Base-by-base conservation (phyloP, 495 filamentous ascomycete species). In the Diplogelasinospora grovesii region DNA sequence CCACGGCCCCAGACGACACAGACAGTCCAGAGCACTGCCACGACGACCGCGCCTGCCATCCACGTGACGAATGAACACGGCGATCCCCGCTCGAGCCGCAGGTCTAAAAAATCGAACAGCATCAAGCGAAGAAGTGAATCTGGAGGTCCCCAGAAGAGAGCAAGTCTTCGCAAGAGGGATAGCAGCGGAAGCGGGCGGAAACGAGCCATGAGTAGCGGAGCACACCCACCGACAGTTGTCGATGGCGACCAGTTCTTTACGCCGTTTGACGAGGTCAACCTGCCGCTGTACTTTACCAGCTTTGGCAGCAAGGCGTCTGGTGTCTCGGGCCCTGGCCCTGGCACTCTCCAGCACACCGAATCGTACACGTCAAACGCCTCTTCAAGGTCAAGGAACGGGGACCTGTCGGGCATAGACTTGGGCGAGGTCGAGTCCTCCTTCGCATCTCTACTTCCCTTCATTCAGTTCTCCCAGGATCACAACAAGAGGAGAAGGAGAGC, bases 401-500 rank as follows among this genome's bases (percentile, higher is more conserved):
- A 53, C 1, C 20, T 44, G 13, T 34, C 41, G 4, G 52, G 41
- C 10, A 22, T 56, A 10, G 18, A 45, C 14, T 36, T 43, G 2
- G 45, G 44, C 19, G 39, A 33, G 9, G 50, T 45, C 19, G 49
- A 54, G 22, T 30, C 59, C 1, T 30, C 59, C 1, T 45, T 51
- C 19, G 20, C 56, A n/a, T 53, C 53, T 13, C 45, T 66, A 22
- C 50, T 73, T 31, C 71, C 72, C 13, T 54, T 57, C 5, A 68
- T 74, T 15, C 66, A 71, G 26, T 74, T 77, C 43, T 50, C 73
- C 1, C 64, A 64, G 26, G 61, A 66, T 0, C 69, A 77, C 46
- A 54, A 59, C 28, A 69, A 74, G 45, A 76, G 77, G 37, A 77
- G 76, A 43, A 69, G 80, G 16, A 71, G 71, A 23, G 71, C 70